phyloP scores from a whole-genome alignment of 2,329 filamentous ascomycete genomes.

The Passalora sequoiae region DNA sequence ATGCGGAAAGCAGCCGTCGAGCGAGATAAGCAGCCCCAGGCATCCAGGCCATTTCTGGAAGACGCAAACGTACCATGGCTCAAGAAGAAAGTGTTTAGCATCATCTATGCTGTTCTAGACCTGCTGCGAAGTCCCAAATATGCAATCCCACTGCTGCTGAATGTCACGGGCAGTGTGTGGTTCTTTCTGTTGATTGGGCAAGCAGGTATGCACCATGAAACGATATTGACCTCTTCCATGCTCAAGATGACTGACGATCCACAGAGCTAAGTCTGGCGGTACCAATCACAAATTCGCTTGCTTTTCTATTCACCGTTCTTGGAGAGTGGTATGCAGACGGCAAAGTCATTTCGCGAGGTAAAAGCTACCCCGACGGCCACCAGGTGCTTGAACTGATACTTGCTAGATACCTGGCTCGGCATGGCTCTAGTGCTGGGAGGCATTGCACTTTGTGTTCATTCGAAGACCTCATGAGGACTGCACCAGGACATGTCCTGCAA shows the following conservation, averaged over 20 bases:
- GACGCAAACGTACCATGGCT: conserved; percentile 51
- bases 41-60: conserved; percentile 47
- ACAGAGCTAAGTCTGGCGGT: conserved; percentile 87
- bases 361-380: too few relatives aligned
- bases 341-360: conserved; percentile 80
- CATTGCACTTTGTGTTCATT: conserved; percentile 76
- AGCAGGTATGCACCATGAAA: too few relatives aligned
- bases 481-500: background rate
- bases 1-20: conserved; percentile 78
- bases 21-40: conserved; percentile 38
- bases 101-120: conserved; percentile 71
- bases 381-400: too few relatives aligned
- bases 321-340: conserved; percentile 93
- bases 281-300: conserved; percentile 88
- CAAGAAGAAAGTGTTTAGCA: conserved; percentile 56
- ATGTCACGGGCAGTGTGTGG: conserved; percentile 91
- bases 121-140: conserved; percentile 77
- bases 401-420: conserved; percentile 71
- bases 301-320: conserved; percentile 91
- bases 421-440: conserved; percentile 74
- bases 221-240: too few relatives aligned
- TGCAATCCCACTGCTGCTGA: conserved; percentile 76
- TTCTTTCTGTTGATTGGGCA: conserved; percentile 92
- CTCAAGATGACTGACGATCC: conserved; percentile 5
- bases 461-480: conserved; percentile 34